Base-by-base conservation (phyloP, 345 rosid species). In the Arabidopsis suecica region DNA sequence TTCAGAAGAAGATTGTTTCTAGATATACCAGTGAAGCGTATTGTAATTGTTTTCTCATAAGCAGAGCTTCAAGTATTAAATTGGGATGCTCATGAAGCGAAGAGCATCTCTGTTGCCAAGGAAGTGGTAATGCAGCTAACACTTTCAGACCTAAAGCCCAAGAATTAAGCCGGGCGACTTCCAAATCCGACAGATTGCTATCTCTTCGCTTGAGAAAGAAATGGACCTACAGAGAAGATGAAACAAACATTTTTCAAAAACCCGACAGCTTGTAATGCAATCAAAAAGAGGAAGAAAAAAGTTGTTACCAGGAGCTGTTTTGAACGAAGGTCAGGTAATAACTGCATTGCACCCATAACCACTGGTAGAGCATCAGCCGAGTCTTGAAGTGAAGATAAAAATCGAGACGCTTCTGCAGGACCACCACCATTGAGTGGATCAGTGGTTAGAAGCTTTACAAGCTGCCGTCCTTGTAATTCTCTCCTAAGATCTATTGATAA, bases 111-210 rank as follows among this genome's bases (percentile, higher is more conserved):
- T 94, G 98, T 81, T 91, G 98, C 98, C 98, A 94, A 65, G 96
- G 95, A 82, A 94, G 82, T 28, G 98, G 98, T 83, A 94, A 81
- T 56, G 98, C 88, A 82, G 97, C 94, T 72, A 94, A 83, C 73
- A 94, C 98, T 79, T 90, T 95, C 59, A 94, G 88, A 79, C 97
- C 98, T 81, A 94, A 87, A 70, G 98, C 98, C 98, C 98, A 94
- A 54, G 95, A 91, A 83, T 90, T 94, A 67, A 94, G 96, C 81
- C 98, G 86, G 28, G 86, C 73, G 79, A 88, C 88, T 80, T 91
- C 97, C 74, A 73, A 83, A 72, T 88, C 88, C 0, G 96, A 87
- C 47, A 94, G 86, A 81, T 88, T 89, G 71, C 96, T 95, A 81
- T 84, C 95, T 76, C 83, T 88, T 65, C 97, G 91, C 81, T 91